These are phyloP conservation scores for Exophiala viscosa DNA, from an alignment of 2,329 filamentous ascomycete species.

Conservation along the genomic window DNA sequence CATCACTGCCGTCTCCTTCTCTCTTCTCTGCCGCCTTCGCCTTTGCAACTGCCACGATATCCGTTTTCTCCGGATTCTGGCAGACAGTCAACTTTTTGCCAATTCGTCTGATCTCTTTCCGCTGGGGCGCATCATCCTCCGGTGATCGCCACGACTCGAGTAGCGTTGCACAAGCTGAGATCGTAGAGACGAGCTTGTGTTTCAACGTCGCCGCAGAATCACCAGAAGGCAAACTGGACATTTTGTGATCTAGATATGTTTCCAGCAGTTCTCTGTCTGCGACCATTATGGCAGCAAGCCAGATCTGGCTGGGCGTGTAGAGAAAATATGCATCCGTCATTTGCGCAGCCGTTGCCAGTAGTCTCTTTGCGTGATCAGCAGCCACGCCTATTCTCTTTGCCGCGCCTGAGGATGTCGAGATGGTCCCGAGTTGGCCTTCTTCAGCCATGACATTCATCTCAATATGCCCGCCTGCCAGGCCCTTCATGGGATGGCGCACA, in stretches of 20 bases:
- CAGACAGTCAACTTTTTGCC: constrained; percentile 49
- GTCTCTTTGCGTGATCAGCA: constrained; percentile 67
- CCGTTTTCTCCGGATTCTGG: constrained; percentile 47
- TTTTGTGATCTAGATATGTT: constrained; percentile 44
- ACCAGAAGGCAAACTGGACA: constrained; percentile 29
- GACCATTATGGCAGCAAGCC: constrained; percentile 74
- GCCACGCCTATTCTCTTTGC: constrained; percentile 55
- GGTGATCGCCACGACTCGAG: constrained; percentile 40
- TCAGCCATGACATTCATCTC: constrained; percentile 67
- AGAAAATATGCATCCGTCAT: constrained; percentile 97
- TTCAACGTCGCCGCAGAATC: constrained; percentile 5
- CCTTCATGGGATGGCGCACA: constrained; percentile 83
- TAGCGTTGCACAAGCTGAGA: constrained; percentile 38
- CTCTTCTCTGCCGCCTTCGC: constrained; percentile 38
- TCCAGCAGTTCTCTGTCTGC: constrained; percentile 57
- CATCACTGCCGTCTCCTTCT: constrained; percentile 32
- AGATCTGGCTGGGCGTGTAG: constrained; percentile 90
- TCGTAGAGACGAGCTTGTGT: constrained; percentile 33
- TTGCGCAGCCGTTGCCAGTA: constrained; percentile 74
- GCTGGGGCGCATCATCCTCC: constrained; percentile 37
- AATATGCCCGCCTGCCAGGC: constrained; percentile 79
- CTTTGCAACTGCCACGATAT: constrained; percentile 36
- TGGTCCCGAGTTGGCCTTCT: constrained; percentile 39
- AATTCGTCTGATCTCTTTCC: constrained; percentile 44
- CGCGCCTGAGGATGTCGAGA: constrained; percentile 10